Percentiles rank a stretch among this genome's conserved stretches.
These are phyloP conservation scores for Globisporangium spiculum DNA, from an alignment of 352 stramenopile species.

Conservation along the genomic window DNA sequence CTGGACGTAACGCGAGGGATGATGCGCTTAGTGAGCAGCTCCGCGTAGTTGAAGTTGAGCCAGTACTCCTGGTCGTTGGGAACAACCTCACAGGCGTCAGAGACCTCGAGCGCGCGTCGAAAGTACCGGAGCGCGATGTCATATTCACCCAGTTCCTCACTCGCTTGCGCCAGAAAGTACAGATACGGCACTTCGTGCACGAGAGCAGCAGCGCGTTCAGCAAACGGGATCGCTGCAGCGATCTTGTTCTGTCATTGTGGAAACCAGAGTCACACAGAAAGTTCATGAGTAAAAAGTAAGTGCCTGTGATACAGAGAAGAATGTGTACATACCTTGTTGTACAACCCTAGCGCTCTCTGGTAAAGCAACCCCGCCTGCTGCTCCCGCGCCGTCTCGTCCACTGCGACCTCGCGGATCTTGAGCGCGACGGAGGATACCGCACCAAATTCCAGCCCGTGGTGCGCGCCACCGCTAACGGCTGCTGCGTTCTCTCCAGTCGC, in stretches of 20 bases:
- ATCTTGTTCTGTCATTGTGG: constrained; percentile 6
- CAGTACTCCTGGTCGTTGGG: constrained; percentile 8
- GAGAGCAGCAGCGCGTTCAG: background rate
- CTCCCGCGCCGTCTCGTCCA: background rate
- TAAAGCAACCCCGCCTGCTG: background rate
- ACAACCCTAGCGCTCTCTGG: background rate
- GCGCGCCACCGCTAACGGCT: background rate
- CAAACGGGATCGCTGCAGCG: constrained; percentile 2
- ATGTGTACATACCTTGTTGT: background rate
- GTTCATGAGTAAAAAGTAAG: background rate
- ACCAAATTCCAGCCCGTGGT: background rate
- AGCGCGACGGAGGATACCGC: background rate
- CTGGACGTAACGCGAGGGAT: background rate
- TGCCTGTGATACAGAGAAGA: background rate
- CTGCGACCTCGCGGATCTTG: background rate
- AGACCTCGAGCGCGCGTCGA: constrained; percentile 1
- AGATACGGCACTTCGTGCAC: constrained; percentile 1
- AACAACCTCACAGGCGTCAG: background rate
- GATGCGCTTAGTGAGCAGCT: constrained; percentile 8
- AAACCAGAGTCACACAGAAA: background rate
- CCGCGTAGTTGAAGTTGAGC: constrained; percentile 19
- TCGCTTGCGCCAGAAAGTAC: constrained; percentile 13
- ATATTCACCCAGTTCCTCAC: background rate
- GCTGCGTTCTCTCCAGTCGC: background rate
- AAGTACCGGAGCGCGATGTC: background rate